These are phyloP conservation scores for Telopea speciosissima DNA, from an alignment of 177 flowering plant species.

Conservation along the genomic window DNA sequence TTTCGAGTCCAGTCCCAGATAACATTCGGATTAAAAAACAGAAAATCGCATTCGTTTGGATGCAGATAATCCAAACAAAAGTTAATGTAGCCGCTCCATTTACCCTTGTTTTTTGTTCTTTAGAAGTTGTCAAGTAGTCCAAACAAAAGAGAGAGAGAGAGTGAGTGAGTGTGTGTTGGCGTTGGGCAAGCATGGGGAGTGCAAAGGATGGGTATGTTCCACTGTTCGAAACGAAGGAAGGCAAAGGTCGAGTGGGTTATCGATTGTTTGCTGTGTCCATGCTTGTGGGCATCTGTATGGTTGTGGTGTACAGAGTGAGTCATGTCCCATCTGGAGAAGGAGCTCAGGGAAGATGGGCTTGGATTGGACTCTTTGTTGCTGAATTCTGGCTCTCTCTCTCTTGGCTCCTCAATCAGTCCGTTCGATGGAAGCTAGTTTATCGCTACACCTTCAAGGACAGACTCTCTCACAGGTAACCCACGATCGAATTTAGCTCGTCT, in stretches of 20 bases:
- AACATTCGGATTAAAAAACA: no score
- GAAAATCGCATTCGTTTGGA: no score
- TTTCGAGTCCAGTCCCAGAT: no score
- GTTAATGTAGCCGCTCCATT: no score
- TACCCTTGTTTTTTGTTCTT: no score
- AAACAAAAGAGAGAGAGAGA: no score
- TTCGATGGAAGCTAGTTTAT: conserved; percentile 42
- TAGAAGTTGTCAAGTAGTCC: no score
- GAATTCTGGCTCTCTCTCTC: conserved; percentile 59
- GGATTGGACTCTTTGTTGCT: conserved; percentile 44
- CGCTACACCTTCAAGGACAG: conserved; percentile 44
- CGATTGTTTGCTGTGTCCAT: conserved; percentile 31
- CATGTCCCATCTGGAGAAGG: conserved; percentile 20
- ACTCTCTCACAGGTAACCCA: conserved; percentile 23
- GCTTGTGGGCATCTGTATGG: conserved; percentile 32
- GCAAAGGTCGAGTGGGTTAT: conserved; percentile 25
- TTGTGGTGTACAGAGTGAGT: conserved; percentile 40
- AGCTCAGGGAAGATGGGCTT: conserved; percentile 28
- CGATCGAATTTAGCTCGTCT: no score
- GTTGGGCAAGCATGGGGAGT: background rate
- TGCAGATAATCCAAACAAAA: no score
- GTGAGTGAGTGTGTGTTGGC: background rate
- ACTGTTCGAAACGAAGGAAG: conserved; percentile 43
- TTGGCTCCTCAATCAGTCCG: conserved; percentile 46
- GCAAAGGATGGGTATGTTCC: conserved; percentile 11